Evolutionary conservation across 805 yeast genomes (phyloP), one percentile per base, ranked within the genome.

Genomic region (Ogataea wickerhamii): DNA sequence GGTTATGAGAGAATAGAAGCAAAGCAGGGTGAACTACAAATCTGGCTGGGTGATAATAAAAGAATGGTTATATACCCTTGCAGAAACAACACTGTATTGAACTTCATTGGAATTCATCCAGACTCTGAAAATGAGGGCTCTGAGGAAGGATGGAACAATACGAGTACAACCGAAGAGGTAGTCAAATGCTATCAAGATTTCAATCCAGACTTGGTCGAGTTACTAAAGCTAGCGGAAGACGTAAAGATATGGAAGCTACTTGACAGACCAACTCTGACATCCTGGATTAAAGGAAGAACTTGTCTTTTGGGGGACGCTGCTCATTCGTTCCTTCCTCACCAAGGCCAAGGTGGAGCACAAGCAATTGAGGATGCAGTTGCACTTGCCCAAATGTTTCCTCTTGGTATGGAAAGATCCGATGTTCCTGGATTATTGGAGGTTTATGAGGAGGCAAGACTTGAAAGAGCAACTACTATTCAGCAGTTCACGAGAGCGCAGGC

Each of bases 361-460:
- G 40, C 48, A 7, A 43, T 38, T 43, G 57, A 35, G 19, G 50
- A 38, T 41, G 50, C 52, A 6, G 50, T 48, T 8, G 55, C 52
- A 11, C 27, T 49, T 18, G 56, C 55, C 5, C 47, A 51, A 37
- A 51, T 58, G 17, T 53, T 56, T 33, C 83, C 87, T 47, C 72
- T 73, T 45, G 87, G 85, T 28, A 38, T 38, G 41, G 41, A 38
- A 28, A 24, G 20, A 14, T n/a, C 22, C 12, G 41, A 38, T 18
- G 37, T 38, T 22, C 34, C 41, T 4, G 41, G 33, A 10, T 20
- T 38, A 18, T 44, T 53, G 39, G 41, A 45, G 28, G 37, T 55
- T 8, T 58, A 55, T 32, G 60, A 58, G 32, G 26, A 32, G 19
- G 60, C 49, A 18, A 43, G 63, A 33, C 45, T 50, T 37, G 55